Base-by-base conservation (phyloP, 768 basidiomycete species). In the Daedaleopsis nitida region DNA sequence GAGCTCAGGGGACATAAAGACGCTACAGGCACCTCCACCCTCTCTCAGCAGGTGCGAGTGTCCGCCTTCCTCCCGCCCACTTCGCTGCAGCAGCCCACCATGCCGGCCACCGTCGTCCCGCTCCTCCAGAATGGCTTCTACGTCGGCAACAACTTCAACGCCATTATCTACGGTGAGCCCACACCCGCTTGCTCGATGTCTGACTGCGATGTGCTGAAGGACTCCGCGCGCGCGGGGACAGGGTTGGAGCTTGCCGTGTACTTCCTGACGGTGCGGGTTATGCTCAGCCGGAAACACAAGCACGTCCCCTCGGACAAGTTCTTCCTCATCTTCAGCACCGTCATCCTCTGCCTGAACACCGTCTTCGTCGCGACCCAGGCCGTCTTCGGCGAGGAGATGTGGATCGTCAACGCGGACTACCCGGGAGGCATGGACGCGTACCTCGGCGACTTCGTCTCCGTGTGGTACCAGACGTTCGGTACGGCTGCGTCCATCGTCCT, bases 351-450 rank as follows among this genome's bases (percentile, higher is more conserved):
- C n/a, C 59, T 77, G 38, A 70, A 70, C 67, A 75, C 77, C 4
- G 54, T 75, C 13, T 76, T 69, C 56, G 60, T 74, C 35, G 66
- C 67, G 32, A 65, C 65, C 42, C 64, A 74, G 42, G 60, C 63
- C 24, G n/a, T 75, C 14, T 73, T 75, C 17, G 73, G 73, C 1
- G 68, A 77, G 55, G 67, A 68, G 42, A 72, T 76, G 68, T 80
- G 79, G 78, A 60, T 80, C 14, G 63, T 62, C 7, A 52, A 76
- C 19, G 54, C 62, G 3, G 49, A 63, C 19, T 74, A 66, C 43
- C 75, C 75, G 3, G 78, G 77, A 0, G 78, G 79, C 0, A 70
- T 70, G 16, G 69, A 68, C 7, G 72, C 67, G 16, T 80, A 78
- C 58, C 69, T 75, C 48, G 64, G 53, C 13, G 44, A 63, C 24